These are phyloP conservation scores for Geotrichum histeridarum DNA, from an alignment of 1,139 yeast genomes.

Conservation along the genomic window DNA sequence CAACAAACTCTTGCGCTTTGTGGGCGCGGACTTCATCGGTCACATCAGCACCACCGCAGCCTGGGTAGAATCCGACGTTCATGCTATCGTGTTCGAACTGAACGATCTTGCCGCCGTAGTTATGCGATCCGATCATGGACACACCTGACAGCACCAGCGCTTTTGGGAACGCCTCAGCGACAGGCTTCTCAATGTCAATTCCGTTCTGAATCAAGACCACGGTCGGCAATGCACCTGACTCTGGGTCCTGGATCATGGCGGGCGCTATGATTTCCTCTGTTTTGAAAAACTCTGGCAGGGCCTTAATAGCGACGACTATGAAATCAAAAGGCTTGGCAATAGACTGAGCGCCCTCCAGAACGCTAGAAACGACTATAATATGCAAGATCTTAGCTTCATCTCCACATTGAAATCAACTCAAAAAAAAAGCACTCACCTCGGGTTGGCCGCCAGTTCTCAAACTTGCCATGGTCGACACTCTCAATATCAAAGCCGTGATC, in stretches of 20 bases:
- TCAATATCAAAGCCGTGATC: slow-evolving; percentile 54
- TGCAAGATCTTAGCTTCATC: neutral
- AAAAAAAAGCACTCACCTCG: slow-evolving; percentile 17
- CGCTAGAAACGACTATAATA: slow-evolving; percentile 29
- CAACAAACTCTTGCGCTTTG: slow-evolving; percentile 44
- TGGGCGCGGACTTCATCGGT: slow-evolving; percentile 34
- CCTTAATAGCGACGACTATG: slow-evolving; percentile 64
- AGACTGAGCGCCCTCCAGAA: slow-evolving; percentile 44
- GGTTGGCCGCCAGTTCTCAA: slow-evolving; percentile 51
- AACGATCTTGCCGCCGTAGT: slow-evolving; percentile 48
- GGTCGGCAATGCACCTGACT: slow-evolving; percentile 41
- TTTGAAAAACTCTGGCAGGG: slow-evolving; percentile 60
- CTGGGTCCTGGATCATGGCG: slow-evolving; percentile 39
- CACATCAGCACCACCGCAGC: slow-evolving; percentile 31
- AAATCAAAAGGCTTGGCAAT: slow-evolving; percentile 51
- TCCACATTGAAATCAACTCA: neutral
- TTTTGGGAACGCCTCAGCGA: slow-evolving; percentile 53
- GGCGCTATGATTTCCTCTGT: slow-evolving; percentile 58
- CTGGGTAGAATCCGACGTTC: slow-evolving; percentile 50
- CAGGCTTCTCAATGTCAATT: slow-evolving; percentile 61
- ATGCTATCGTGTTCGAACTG: slow-evolving; percentile 50
- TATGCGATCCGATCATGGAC: slow-evolving; percentile 61
- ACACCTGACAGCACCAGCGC: slow-evolving; percentile 63
- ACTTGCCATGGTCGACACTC: slow-evolving; percentile 57
- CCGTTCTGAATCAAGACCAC: slow-evolving; percentile 72